These are phyloP conservation scores for Arthrobotrys conoides DNA, from an alignment of 2,329 filamentous ascomycete genomes.

Conservation along the genomic window DNA sequence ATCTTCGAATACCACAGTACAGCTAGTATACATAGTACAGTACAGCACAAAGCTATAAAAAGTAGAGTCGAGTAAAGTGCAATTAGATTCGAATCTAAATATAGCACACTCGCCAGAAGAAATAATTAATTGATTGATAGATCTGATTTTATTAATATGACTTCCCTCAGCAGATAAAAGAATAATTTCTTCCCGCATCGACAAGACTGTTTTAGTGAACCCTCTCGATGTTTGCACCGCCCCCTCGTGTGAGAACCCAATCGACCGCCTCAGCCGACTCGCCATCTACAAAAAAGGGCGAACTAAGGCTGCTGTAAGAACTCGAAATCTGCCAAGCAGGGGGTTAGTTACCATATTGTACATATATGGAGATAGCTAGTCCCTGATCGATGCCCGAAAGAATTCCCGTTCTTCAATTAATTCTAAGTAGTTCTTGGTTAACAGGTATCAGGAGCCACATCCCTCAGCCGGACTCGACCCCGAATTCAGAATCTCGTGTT, in stretches of 20 bases:
- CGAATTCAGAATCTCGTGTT: slow-evolving; percentile 41
- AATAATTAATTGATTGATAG: too few species aligned
- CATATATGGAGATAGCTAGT: slow-evolving; percentile 2
- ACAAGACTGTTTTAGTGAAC: not conserved
- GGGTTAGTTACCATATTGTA: slow-evolving; percentile 20
- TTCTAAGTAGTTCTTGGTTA: too few species aligned
- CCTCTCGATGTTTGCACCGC: slow-evolving; percentile 38
- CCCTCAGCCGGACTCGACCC: slow-evolving; percentile 38
- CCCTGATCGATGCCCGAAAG: slow-evolving; percentile 2
- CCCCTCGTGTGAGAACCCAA: slow-evolving; percentile 30
- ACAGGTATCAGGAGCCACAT: slow-evolving; percentile 27
- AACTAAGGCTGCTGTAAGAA: not conserved
- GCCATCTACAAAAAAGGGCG: slow-evolving; percentile 13
- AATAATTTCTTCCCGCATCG: slow-evolving; percentile 12
- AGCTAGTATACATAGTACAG: too few species aligned
- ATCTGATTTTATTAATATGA: too few species aligned
- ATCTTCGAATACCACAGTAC: not conserved
- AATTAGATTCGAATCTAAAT: slow-evolving; percentile 3
- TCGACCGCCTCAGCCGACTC: slow-evolving; percentile 17
- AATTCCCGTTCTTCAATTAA: slow-evolving; percentile 10
- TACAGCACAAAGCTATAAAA: too few species aligned
- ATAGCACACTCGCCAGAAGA: slow-evolving; percentile 7
- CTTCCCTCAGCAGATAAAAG: not conserved
- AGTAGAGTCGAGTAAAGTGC: not conserved
- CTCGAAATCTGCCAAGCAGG: slow-evolving; percentile 38